Evolutionary conservation across 2,329 filamentous ascomycete genomes (phyloP), one percentile per base, ranked within the genome.

Genomic region (Didymella keratinophila): DNA sequence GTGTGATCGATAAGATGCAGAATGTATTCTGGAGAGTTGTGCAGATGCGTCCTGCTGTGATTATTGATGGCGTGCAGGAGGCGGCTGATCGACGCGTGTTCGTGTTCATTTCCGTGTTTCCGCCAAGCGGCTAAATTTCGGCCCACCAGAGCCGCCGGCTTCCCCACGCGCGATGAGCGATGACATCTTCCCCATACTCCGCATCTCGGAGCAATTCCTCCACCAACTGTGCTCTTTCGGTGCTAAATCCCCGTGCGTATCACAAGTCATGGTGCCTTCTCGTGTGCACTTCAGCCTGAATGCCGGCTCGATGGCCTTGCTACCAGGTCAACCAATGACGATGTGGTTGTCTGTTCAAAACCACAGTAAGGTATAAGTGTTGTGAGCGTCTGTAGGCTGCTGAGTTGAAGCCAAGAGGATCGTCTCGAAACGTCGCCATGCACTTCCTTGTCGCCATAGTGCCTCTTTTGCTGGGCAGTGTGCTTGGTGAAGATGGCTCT

Each of bases 401-500:
- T 8, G 10, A 30, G n/a, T n/a, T 8, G 10, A 30, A 11, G 25
- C 43, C 23, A 41, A 25, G n/a, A 46, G 11, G 5, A 34, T 10
- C 3, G 20, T 42, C 18, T 43, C 25, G 36, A 51, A 1, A 32
- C 20, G 8, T 21, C 27, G 41, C 14, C 9, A 66, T 66, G 63
- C 60, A 50, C 30, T 42, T 64, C 27, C 34, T 23, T 23, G 18
- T 62, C 28, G 39, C 47, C 10, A 43, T 50, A 11, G 10, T 63
- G 4, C 32, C 52, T 10, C 39, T 54, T 14, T 20, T 36, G 12
- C 10, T 58, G 14, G 23, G 43, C 8, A 4, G 39, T 30, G 59
- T 51, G 11, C 21, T 58, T 7, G 86, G 86, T 37, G 87, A 90
- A 66, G 82, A 85, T 67, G 88, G 88, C 11, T 75, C 87, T 23